Conservation (phyloP, 371 early-diverging fungal species). For the Mortierella sp. region DNA sequence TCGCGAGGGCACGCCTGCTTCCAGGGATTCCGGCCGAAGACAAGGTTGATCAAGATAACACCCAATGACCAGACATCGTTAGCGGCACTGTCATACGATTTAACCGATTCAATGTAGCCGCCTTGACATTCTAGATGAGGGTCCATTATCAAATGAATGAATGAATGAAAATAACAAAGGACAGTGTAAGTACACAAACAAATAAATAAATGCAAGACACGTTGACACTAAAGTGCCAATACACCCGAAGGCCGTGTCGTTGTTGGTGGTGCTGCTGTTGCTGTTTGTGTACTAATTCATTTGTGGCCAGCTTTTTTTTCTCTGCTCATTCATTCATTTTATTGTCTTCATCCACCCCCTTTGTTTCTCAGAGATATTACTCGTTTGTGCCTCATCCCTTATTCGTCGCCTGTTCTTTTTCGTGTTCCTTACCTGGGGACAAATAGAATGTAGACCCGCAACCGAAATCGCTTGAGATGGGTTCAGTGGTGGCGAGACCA, state of each 20-base stretch:
- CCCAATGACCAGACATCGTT: conserved; percentile 93
- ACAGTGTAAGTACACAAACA: neutral
- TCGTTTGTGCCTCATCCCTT: neutral
- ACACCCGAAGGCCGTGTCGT: neutral
- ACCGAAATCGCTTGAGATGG: conserved; percentile 84
- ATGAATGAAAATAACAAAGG: conserved; percentile 1
- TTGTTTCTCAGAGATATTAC: neutral
- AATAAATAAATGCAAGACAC: conserved; percentile 1
- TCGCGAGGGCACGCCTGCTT: conserved; percentile 80
- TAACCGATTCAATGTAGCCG: conserved; percentile 63
- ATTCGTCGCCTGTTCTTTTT: neutral
- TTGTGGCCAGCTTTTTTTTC: neutral
- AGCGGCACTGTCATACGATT: conserved; percentile 79
- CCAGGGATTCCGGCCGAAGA: conserved; percentile 88
- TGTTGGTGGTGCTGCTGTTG: neutral
- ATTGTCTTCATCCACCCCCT: neutral
- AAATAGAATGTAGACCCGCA: conserved; percentile 95
- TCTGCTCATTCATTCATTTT: neutral
- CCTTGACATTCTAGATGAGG: conserved; percentile 80
- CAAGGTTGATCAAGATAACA: conserved; percentile 84
- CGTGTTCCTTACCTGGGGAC: conserved; percentile 79
- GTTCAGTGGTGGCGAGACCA: conserved; percentile 90
- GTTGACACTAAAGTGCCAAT: conserved; percentile 2
- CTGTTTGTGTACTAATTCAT: neutral
- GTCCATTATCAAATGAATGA: neutral